These are phyloP conservation scores for Mortierella sp. DNA, from an alignment of 371 early-diverging fungal species.

Conservation along the genomic window DNA sequence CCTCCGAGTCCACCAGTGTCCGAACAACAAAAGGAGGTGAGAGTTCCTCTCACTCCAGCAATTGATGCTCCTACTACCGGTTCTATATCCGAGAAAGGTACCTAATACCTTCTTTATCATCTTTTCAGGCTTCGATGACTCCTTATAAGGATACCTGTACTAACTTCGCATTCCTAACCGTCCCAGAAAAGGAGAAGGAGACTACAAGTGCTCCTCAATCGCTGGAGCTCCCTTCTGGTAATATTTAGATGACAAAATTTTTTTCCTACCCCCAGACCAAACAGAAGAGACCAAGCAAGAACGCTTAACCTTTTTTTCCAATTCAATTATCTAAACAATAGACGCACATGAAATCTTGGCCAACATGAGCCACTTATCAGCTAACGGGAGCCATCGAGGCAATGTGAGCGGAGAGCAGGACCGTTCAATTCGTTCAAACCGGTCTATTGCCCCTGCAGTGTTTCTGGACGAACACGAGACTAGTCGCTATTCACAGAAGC, in stretches of 20 bases:
- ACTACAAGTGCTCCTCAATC: slow-evolving; percentile 6
- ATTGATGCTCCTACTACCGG: not conserved
- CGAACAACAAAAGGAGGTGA: slow-evolving; percentile 6
- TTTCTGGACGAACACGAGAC: slow-evolving; percentile 10
- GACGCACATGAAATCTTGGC: not conserved
- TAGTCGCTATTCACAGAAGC: slow-evolving; percentile 21
- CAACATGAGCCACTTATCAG: slow-evolving; percentile 17
- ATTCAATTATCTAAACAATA: not conserved
- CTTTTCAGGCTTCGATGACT: not conserved
- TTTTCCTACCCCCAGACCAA: too few species aligned
- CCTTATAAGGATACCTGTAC: not conserved
- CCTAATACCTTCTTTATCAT: not conserved
- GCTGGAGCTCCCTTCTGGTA: slow-evolving; percentile 19
- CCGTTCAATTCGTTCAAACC: slow-evolving; percentile 3
- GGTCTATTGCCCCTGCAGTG: slow-evolving; percentile 3
- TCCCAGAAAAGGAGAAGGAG: slow-evolving; percentile 28
- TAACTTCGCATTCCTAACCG: not conserved
- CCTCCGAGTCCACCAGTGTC: slow-evolving; percentile 3
- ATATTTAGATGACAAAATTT: too few species aligned
- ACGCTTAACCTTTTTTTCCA: too few species aligned
- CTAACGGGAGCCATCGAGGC: slow-evolving; percentile 3
- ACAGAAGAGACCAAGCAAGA: too few species aligned
- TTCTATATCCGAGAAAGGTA: not conserved
- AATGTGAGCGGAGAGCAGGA: slow-evolving; percentile 17
- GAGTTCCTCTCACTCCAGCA: not conserved